These are phyloP conservation scores for Diplodia intermedia DNA, from an alignment of 2,329 filamentous ascomycete genomes.

Conservation along the genomic window DNA sequence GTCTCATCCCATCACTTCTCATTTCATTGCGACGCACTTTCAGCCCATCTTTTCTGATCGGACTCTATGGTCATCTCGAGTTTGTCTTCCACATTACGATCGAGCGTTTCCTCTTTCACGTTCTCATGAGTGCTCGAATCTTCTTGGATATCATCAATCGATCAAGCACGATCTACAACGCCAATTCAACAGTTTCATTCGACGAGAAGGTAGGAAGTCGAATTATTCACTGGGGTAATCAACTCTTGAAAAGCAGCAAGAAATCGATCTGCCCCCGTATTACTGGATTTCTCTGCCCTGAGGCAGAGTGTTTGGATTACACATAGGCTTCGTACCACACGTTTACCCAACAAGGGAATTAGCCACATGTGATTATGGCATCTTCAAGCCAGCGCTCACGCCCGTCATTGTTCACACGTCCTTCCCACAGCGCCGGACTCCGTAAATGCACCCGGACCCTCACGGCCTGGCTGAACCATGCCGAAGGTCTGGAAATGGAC, in stretches of 20 bases:
- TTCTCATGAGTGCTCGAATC: too few relatives aligned
- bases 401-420: background rate
- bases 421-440: conserved; percentile 10
- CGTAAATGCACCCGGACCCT: background rate
- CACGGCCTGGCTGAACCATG: background rate
- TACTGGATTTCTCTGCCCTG: background rate
- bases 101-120: too few relatives aligned
- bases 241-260: background rate
- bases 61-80: too few relatives aligned
- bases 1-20: too few relatives aligned
- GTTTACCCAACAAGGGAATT: background rate
- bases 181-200: too few relatives aligned
- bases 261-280: background rate
- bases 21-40: too few relatives aligned
- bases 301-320: background rate
- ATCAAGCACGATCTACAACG: too few relatives aligned
- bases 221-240: too few relatives aligned
- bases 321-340: background rate
- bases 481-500: background rate
- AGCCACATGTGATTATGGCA: background rate
- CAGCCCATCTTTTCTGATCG: too few relatives aligned
- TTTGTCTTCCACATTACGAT: too few relatives aligned
- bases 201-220: too few relatives aligned
- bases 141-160: too few relatives aligned
- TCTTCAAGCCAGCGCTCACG: background rate